Evolutionary conservation across 305 asterid species (phyloP).

Genomic region (Stenogyne calaminthoides): DNA sequence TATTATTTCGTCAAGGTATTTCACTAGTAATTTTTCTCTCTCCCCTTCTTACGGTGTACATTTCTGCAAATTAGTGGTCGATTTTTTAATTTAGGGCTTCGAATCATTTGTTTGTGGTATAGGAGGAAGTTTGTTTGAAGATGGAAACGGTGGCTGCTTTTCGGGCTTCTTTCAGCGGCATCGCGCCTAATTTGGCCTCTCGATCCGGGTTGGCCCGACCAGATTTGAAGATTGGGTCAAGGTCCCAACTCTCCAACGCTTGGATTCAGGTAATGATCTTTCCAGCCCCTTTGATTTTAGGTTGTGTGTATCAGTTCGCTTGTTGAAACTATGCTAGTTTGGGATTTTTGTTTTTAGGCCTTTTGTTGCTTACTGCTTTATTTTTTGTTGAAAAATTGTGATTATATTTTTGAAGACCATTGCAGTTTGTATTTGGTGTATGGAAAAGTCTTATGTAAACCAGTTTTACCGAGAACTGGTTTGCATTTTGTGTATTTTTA

Average conservation of each 20-base stretch:
- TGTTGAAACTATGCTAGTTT: neutral
- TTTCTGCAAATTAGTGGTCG: neutral
- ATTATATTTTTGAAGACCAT: neutral
- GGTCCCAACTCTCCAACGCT: conserved; percentile 32
- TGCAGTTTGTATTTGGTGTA: neutral
- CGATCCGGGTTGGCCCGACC: conserved; percentile 37
- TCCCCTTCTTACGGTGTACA: neutral
- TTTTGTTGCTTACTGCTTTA: neutral
- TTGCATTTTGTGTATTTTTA: no score
- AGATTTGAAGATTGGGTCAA: conserved; percentile 43
- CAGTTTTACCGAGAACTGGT: no score
- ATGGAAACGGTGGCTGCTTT: conserved; percentile 76
- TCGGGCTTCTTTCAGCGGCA: conserved; percentile 48
- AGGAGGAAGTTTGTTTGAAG: conserved; percentile 22
- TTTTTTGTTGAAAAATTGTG: neutral
- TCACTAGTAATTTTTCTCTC: neutral
- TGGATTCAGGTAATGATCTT: conserved; percentile 54
- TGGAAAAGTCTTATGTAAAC: no score
- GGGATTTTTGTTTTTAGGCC: neutral
- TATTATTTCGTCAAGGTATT: neutral
- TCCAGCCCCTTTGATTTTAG: neutral
- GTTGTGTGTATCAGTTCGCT: neutral
- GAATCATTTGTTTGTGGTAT: conserved; percentile 1
- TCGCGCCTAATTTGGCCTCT: conserved; percentile 33
- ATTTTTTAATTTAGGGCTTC: neutral